Evolutionary conservation across 148 eudicot genomes (phyloP), one percentile per base, ranked within the genome.

Genomic region (Amaranthus cruentus): DNA sequence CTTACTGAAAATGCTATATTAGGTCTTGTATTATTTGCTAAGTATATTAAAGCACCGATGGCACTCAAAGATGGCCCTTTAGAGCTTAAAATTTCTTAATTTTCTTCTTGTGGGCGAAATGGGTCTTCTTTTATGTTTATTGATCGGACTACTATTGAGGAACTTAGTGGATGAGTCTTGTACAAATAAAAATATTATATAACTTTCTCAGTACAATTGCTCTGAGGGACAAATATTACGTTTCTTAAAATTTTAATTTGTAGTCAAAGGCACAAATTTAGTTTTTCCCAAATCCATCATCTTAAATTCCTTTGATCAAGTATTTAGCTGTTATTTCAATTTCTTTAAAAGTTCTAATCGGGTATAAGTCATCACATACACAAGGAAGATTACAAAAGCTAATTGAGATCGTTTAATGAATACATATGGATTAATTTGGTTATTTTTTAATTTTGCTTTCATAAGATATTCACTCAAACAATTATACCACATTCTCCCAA

Each of bases 21-120:
- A 10, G 68, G 68, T 64, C 68, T 64, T 4, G 68, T 47, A 9
- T 65, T 46, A 9, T 65, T 65, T 38, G 38, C 68, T 43, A 65
- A 48, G 13, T 65, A 47, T 8, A 65, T 65, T 7, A 65, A 43
- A 11, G 50, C 68, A 4, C 68, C 52, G 5, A 43, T 65, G 4
- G 7, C 51, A 43, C 68, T 47, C 4, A 65, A 18, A 9, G 13
- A 65, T 44, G 68, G 18, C 6, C 46, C 50, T 44, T 46, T 9
- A 11, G 52, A 51, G 13, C 18, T 21, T 0, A 65, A 28, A 8
- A 46, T 21, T 7, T 43, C 8, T 65, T 65, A 51, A 65, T 46
- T 47, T 13, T 65, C 7, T 46, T 65, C 68, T 65, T 28, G 53
- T 0, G 68, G 50, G 7, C 52, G 8, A 13, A 49, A 66, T 13